phyloP scores from a whole-genome alignment of 306 rosid species.

The Begonia peltatifolia region DNA sequence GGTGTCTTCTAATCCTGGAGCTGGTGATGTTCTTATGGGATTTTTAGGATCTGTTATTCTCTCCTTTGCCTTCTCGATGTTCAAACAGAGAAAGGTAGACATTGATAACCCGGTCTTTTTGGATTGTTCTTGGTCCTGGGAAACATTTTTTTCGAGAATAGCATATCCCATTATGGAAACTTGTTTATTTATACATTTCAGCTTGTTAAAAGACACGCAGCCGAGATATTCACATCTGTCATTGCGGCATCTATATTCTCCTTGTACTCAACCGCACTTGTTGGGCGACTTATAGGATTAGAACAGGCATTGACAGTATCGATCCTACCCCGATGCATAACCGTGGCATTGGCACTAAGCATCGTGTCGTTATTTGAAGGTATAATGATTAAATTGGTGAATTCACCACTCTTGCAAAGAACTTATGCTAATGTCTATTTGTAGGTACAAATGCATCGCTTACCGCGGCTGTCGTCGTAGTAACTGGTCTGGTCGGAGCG shows the following conservation, averaged over 20 bases:
- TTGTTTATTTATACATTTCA: constrained; percentile 22
- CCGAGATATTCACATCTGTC: constrained; percentile 92
- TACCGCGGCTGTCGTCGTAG: constrained; percentile 86
- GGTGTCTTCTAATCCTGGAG: constrained; percentile 73
- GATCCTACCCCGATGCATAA: constrained; percentile 83
- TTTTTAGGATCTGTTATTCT: constrained; percentile 95
- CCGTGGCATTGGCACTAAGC: constrained; percentile 95
- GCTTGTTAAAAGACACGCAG: constrained; percentile 96
- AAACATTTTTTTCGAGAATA: background rate
- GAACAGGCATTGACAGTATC: constrained; percentile 80
- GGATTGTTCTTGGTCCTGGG: too few relatives aligned
- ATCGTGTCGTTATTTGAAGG: constrained; percentile 88
- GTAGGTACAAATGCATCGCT: constrained; percentile 81
- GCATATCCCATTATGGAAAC: background rate
- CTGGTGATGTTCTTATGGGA: constrained; percentile 92
- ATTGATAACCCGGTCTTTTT: background rate
- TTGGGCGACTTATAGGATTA: constrained; percentile 73
- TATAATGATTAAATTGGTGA: constrained; percentile 11
- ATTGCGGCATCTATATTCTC: constrained; percentile 75
- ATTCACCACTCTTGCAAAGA: background rate
- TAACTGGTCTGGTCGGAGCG: constrained; percentile 90
- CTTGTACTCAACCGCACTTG: constrained; percentile 78
- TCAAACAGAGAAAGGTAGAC: constrained; percentile 84
- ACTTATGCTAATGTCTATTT: background rate
- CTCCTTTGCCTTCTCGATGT: constrained; percentile 96